Conservation (phyloP, 371 early-diverging fungal species). For the Actinomortierella wolfii region DNA sequence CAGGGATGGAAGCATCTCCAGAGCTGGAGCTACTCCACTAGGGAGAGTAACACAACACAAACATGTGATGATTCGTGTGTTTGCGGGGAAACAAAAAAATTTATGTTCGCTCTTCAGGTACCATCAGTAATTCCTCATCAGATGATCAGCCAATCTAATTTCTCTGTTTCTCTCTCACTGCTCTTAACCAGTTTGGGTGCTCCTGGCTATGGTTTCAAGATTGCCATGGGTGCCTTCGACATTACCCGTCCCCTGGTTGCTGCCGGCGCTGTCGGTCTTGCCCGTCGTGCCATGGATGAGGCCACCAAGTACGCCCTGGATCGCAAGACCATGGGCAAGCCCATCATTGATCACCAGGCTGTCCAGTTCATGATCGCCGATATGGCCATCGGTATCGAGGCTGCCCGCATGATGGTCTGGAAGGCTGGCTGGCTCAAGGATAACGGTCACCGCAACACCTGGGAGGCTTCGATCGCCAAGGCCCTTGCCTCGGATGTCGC, state of each 20-base stretch:
- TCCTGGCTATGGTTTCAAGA: conserved; percentile 90
- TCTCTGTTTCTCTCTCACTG: not conserved
- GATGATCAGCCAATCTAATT: no score
- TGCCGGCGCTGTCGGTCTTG: conserved; percentile 90
- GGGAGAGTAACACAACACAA: no score
- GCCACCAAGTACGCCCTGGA: conserved; percentile 89
- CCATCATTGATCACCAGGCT: conserved; percentile 91
- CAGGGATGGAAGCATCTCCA: no score
- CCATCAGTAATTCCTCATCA: no score
- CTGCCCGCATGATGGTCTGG: conserved; percentile 89
- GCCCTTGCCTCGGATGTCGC: conserved; percentile 93
- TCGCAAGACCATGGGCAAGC: conserved; percentile 95
- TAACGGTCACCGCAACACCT: conserved; percentile 86
- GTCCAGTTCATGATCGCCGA: conserved; percentile 96
- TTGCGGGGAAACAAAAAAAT: no score
- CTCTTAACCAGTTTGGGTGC: conserved; percentile 53
- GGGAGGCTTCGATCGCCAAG: conserved; percentile 95
- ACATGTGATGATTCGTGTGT: no score
- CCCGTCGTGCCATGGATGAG: conserved; percentile 94
- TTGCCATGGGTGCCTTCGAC: conserved; percentile 98
- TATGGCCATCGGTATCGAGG: conserved; percentile 92
- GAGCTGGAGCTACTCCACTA: no score
- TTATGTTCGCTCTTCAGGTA: no score
- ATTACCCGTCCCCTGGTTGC: conserved; percentile 94
- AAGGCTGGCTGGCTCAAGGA: conserved; percentile 86